These are phyloP conservation scores for Aspergillus sojae DNA, from an alignment of 2,329 filamentous ascomycete species.

Conservation along the genomic window DNA sequence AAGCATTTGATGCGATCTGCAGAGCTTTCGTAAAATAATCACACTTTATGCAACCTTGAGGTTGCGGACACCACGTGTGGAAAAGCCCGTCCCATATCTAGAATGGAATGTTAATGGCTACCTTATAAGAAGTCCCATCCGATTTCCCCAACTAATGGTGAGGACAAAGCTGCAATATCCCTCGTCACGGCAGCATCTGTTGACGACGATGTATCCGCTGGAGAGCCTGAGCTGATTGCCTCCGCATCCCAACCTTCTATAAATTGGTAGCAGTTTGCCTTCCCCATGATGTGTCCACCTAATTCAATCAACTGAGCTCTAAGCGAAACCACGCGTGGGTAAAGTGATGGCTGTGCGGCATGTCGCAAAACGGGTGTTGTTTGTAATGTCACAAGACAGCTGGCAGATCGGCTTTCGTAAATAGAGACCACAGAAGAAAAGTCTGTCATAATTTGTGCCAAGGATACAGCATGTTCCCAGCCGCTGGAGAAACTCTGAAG, in stretches of 20 bases:
- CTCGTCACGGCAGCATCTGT: neutral
- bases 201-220: neutral
- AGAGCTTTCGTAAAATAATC: too few relatives aligned
- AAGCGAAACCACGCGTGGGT: neutral
- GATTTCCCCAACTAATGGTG: neutral
- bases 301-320: neutral
- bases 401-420: neutral
- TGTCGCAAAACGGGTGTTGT: neutral
- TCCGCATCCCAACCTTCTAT: neutral
- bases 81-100: too few relatives aligned
- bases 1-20: neutral
- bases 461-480: neutral
- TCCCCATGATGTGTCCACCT: neutral
- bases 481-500: neutral
- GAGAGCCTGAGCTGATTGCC: neutral
- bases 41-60: neutral
- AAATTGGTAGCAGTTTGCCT: neutral
- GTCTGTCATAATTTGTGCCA: neutral
- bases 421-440: neutral
- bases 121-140: neutral
- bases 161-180: neutral
- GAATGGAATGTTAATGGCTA: too few relatives aligned
- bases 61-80: too few relatives aligned
- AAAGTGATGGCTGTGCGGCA: neutral
- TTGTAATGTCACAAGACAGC: neutral